Conservation (phyloP, 2,329 filamentous ascomycete genomes). For the Arachnomyces sp. region DNA sequence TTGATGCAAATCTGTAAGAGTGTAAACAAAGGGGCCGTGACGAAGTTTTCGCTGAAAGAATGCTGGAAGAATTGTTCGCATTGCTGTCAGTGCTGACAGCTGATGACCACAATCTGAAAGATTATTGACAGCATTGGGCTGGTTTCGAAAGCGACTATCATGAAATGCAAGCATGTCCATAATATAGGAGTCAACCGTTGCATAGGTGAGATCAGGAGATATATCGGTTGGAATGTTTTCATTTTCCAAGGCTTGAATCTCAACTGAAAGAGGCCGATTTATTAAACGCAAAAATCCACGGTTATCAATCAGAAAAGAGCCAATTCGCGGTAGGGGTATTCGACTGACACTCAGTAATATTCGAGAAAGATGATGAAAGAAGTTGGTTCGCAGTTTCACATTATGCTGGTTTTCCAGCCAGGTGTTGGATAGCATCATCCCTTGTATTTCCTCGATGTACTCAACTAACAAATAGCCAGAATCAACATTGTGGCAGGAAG, state of each 20-base stretch:
- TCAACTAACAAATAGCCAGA: slow-evolving; percentile 9
- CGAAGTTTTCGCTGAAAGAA: slow-evolving; percentile 24
- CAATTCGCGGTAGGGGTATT: slow-evolving; percentile 7
- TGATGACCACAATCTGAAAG: slow-evolving; percentile 12
- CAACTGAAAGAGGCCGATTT: slow-evolving; percentile 16
- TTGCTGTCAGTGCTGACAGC: slow-evolving; percentile 19
- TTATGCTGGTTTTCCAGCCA: slow-evolving; percentile 3
- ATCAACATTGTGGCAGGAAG: neutral
- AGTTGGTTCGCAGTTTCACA: slow-evolving; percentile 7
- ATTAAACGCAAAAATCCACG: slow-evolving; percentile 7
- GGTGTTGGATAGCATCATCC: slow-evolving; percentile 9
- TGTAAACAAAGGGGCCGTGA: slow-evolving; percentile 28
- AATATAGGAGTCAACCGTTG: slow-evolving; percentile 14
- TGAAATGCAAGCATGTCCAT: slow-evolving; percentile 15
- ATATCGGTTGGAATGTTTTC: slow-evolving; percentile 17
- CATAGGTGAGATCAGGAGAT: slow-evolving; percentile 13
- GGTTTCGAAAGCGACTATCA: slow-evolving; percentile 16
- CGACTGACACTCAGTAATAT: slow-evolving; percentile 6
- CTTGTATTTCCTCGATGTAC: slow-evolving; percentile 7
- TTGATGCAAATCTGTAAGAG: slow-evolving; percentile 30
- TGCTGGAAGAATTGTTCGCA: slow-evolving; percentile 20
- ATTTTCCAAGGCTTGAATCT: slow-evolving; percentile 15
- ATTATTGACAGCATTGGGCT: slow-evolving; percentile 19
- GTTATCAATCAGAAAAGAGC: slow-evolving; percentile 12
- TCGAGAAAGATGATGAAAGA: slow-evolving; percentile 7